A percentile compares a stretch with the other conserved stretches of the same genome.
Conservation (phyloP, 352 stramenopile species). For the Phytophthora foliorum region DNA sequence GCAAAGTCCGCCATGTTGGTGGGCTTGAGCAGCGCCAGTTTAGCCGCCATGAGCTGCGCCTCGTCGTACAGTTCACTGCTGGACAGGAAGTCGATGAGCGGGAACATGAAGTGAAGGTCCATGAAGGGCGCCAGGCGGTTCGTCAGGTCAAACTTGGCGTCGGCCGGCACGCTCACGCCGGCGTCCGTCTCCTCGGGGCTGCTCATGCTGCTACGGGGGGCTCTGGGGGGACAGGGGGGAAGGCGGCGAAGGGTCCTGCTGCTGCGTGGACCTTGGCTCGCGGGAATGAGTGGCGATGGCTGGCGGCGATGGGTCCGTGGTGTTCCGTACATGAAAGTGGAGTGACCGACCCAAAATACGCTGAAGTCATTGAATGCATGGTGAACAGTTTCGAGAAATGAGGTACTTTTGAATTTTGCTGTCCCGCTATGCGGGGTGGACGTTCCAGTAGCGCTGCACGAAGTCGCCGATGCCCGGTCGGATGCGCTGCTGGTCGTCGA, state of each 20-base stretch:
- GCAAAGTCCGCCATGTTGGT: constrained; percentile 98
- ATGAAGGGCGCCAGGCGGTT: constrained; percentile 95
- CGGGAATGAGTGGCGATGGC: constrained; percentile 54
- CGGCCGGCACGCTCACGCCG: constrained; percentile 59
- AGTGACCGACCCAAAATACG: not conserved
- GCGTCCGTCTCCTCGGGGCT: constrained; percentile 55
- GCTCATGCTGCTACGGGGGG: constrained; percentile 36
- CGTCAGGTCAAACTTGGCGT: constrained; percentile 95
- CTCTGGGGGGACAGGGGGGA: not conserved
- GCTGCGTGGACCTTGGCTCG: constrained; percentile 21
- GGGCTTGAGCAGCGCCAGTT: constrained; percentile 93
- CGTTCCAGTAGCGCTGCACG: constrained; percentile 50
- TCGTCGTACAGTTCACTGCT: constrained; percentile 95
- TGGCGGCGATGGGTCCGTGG: not conserved
- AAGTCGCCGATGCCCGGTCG: constrained; percentile 52
- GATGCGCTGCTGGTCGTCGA: constrained; percentile 49
- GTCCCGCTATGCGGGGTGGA: not conserved
- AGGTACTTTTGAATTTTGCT: constrained; percentile 14
- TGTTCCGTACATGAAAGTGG: not conserved
- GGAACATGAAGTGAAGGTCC: constrained; percentile 98
- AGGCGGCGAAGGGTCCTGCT: constrained; percentile 1
- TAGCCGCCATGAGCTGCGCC: constrained; percentile 89
- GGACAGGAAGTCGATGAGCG: constrained; percentile 95
- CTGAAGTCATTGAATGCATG: not conserved
- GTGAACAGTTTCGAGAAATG: not conserved